A percentile compares a stretch with the other conserved stretches of the same genome.
Evolutionary conservation across 345 rosid genomes (phyloP).

Genomic region (Populus nigra): DNA sequence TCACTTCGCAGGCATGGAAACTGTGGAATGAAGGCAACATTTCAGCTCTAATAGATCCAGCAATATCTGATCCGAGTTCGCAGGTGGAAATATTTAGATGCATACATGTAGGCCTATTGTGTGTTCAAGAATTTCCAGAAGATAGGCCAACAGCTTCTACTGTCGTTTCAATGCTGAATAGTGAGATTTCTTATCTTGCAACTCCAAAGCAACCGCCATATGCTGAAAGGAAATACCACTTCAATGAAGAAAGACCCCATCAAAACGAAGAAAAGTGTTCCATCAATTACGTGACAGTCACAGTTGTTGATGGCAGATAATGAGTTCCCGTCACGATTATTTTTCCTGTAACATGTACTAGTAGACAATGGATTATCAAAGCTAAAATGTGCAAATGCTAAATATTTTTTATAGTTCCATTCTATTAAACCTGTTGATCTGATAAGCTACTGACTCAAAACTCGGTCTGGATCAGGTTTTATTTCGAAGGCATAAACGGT

Average conservation of each 20-base stretch:
- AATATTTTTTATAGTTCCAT: too few relatives aligned
- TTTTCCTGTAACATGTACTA: too few relatives aligned
- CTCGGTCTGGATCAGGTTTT: too few relatives aligned
- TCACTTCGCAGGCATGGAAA: constrained; percentile 11
- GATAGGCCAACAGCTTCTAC: constrained; percentile 13
- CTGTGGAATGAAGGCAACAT: constrained; percentile 10
- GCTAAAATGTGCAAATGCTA: too few relatives aligned
- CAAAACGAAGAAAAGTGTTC: background rate
- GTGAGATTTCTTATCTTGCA: constrained; percentile 8
- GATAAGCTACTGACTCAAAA: too few relatives aligned
- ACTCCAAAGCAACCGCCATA: constrained; percentile 13
- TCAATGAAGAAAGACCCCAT: background rate
- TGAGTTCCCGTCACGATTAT: background rate
- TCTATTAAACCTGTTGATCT: too few relatives aligned
- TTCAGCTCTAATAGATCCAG: background rate
- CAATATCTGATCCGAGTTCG: background rate
- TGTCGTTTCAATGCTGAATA: constrained; percentile 8
- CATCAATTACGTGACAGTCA: constrained; percentile 13
- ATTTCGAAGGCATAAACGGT: too few relatives aligned
- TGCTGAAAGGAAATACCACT: background rate
- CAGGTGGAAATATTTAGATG: constrained; percentile 1
- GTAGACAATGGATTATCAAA: too few relatives aligned
- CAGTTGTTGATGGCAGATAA: constrained; percentile 16
- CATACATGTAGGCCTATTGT: constrained; percentile 6
- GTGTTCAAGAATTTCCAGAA: constrained; percentile 12